These are phyloP conservation scores for Bryoerythrophyllum caledonicum DNA, from an alignment of 225 moss, liverwort and hornwort species.

Conservation along the genomic window DNA sequence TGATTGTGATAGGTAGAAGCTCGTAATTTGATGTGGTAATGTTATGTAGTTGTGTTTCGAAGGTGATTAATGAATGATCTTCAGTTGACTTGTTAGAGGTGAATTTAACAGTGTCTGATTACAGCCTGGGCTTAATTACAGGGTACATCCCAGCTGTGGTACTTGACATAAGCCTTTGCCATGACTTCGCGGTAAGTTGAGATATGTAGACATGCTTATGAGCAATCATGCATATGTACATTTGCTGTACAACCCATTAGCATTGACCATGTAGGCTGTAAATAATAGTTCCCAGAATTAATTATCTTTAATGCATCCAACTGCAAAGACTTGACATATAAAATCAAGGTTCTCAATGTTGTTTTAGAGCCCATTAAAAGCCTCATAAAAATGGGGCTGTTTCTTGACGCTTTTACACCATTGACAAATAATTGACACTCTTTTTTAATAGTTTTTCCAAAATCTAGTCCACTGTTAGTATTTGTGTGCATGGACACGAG, in stretches of 20 bases:
- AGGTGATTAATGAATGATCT: neutral
- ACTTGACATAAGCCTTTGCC: neutral
- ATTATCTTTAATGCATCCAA: neutral
- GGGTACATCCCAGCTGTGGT: neutral
- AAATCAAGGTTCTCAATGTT: no score
- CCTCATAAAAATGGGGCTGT: no score
- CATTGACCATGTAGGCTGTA: neutral
- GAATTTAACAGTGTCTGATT: neutral
- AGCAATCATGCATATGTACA: neutral
- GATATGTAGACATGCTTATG: slow-evolving; percentile 11
- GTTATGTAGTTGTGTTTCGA: no score
- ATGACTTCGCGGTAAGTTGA: slow-evolving; percentile 24
- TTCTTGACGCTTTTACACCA: no score
- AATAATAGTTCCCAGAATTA: neutral
- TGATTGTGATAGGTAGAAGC: neutral
- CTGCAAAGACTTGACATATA: neutral
- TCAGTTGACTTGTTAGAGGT: neutral
- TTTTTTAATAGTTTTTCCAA: no score
- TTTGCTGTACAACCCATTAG: neutral
- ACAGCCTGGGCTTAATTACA: neutral
- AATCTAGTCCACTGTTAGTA: neutral
- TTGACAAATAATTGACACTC: no score
- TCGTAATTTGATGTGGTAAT: neutral
- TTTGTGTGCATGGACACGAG: neutral
- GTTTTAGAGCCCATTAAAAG: no score